Conservation (phyloP, 2,329 filamentous ascomycete genomes). For the Fusarium cicatricum region DNA sequence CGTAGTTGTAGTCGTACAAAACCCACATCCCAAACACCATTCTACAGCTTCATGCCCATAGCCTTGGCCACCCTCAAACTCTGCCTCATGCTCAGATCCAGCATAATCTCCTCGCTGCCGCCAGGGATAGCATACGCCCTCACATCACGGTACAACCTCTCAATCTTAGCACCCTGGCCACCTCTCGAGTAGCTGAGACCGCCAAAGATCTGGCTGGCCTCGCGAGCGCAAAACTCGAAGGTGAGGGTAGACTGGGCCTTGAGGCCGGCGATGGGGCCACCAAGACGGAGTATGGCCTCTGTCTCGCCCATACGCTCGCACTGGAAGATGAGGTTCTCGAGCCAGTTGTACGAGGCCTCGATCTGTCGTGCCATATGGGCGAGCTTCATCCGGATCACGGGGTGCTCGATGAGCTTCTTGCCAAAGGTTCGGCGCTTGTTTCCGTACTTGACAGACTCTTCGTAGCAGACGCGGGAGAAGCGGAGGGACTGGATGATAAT, state of each 20-base stretch:
- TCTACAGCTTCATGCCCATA: slow-evolving; percentile 93
- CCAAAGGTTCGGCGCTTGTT: slow-evolving; percentile 97
- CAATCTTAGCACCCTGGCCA: slow-evolving; percentile 94
- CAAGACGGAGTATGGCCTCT: slow-evolving; percentile 94
- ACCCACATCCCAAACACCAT: background rate
- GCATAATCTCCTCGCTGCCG: slow-evolving; percentile 97
- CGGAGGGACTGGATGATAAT: slow-evolving; percentile 98
- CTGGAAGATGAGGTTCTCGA: slow-evolving; percentile 95
- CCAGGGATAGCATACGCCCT: slow-evolving; percentile 96
- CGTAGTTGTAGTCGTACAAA: slow-evolving; percentile 16
- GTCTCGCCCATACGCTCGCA: slow-evolving; percentile 92
- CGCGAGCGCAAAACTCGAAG: slow-evolving; percentile 96
- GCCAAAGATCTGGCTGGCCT: slow-evolving; percentile 97
- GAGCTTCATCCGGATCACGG: slow-evolving; percentile 96
- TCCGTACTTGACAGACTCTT: slow-evolving; percentile 95
- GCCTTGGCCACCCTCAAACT: slow-evolving; percentile 87
- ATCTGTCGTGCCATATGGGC: slow-evolving; percentile 99
- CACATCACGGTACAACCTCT: slow-evolving; percentile 93
- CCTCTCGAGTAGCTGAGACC: slow-evolving; percentile 91
- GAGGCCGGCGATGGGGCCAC: slow-evolving; percentile 89
- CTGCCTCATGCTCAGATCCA: slow-evolving; percentile 94
- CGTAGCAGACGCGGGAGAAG: slow-evolving; percentile 96
- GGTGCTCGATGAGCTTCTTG: slow-evolving; percentile 95
- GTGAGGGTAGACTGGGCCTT: slow-evolving; percentile 95
- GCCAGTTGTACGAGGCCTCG: slow-evolving; percentile 95